A percentile compares a stretch with the other conserved stretches of the same genome.
Conservation (phyloP, 139 green algal genomes). For the Nannochloris sp. region DNA sequence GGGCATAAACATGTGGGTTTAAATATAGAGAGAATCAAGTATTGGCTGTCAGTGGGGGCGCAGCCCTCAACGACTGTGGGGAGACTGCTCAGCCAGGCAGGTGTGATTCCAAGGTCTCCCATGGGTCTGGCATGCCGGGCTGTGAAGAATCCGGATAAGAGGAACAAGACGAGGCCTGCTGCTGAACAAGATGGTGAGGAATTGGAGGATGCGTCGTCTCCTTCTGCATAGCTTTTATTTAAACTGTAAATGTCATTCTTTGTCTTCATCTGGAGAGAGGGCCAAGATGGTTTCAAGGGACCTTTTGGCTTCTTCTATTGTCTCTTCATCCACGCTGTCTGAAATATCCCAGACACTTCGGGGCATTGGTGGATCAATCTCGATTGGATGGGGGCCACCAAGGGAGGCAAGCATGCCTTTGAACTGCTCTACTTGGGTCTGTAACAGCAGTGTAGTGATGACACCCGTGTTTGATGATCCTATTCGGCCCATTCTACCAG, state of each 20-base stretch:
- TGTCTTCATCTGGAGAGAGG: slow-evolving; percentile 6
- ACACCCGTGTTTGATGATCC: slow-evolving; percentile 42
- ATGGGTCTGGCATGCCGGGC: slow-evolving; percentile 15
- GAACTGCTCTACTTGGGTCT: slow-evolving; percentile 28
- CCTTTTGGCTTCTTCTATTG: slow-evolving; percentile 10
- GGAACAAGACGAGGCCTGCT: not conserved
- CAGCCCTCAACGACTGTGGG: slow-evolving; percentile 66
- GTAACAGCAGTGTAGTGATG: slow-evolving; percentile 51
- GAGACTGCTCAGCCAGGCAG: slow-evolving; percentile 54
- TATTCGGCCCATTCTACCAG: slow-evolving; percentile 64
- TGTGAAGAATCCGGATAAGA: slow-evolving; percentile 41
- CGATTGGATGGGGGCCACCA: slow-evolving; percentile 36
- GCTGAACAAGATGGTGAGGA: too few species aligned
- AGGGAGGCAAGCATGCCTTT: slow-evolving; percentile 10
- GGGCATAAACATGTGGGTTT: slow-evolving; percentile 78
- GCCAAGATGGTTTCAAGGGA: slow-evolving; percentile 7
- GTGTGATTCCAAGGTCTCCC: slow-evolving; percentile 53
- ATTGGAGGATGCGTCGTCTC: too few species aligned
- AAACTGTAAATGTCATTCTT: not conserved
- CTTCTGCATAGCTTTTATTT: not conserved
- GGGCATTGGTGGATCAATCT: not conserved
- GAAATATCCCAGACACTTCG: not conserved
- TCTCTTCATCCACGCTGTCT: not conserved
- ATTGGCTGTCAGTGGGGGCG: slow-evolving; percentile 76
- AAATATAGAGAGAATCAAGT: slow-evolving; percentile 72